Percentiles rank a stretch among this genome's conserved stretches.
phyloP scores from a whole-genome alignment of 148 eudicot species.

The Chenopodium berlandieri region DNA sequence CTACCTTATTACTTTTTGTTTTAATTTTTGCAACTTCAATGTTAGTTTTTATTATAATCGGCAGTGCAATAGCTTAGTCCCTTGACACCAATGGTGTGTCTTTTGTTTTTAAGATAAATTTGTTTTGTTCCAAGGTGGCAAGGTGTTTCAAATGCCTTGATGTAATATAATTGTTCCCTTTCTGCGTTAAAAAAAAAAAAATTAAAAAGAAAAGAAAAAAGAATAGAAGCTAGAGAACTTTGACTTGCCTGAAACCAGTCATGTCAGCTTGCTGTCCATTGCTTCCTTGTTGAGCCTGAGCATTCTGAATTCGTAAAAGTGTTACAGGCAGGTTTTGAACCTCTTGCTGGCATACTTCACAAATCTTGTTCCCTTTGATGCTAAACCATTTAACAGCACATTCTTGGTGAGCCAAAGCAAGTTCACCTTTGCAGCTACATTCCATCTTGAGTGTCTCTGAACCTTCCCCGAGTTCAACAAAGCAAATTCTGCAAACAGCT shows the following conservation, averaged over 20 bases:
- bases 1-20: no score
- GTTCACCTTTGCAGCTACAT: slow-evolving; percentile 96
- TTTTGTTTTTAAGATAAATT: no score
- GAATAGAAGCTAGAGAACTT: background rate
- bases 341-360: slow-evolving; percentile 92
- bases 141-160: no score
- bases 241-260: slow-evolving; percentile 66
- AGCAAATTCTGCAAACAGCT: slow-evolving; percentile 97
- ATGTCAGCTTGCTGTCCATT: slow-evolving; percentile 40
- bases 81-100: no score
- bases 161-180: no score
- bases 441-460: slow-evolving; percentile 89
- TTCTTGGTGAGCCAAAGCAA: slow-evolving; percentile 89
- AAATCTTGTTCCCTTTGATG: slow-evolving; percentile 91
- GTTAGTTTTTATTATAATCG: no score
- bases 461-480: slow-evolving; percentile 80
- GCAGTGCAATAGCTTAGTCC: no score
- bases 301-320: slow-evolving; percentile 71
- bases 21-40: no score
- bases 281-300: slow-evolving; percentile 36
- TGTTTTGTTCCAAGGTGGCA: no score
- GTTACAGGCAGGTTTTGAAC: slow-evolving; percentile 90
- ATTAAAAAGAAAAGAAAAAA: no score
- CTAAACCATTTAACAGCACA: slow-evolving; percentile 98
- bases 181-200: no score